phyloP scores from a whole-genome alignment of 768 basidiomycete genomes.

The Kwoniella newhampshirensis region DNA sequence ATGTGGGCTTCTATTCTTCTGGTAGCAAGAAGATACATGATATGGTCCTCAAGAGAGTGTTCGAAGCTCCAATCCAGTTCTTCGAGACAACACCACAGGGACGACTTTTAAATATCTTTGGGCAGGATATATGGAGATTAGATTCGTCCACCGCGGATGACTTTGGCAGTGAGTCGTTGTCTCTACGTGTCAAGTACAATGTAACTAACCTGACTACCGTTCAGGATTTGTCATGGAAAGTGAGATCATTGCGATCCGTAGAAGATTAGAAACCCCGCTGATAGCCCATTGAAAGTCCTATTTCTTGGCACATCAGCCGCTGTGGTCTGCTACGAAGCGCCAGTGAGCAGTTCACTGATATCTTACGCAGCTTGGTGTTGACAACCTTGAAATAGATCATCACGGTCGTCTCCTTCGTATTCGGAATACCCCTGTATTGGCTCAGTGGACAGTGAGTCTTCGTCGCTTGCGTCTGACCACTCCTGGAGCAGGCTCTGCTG shows the following conservation, averaged over 20 bases:
- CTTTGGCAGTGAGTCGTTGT: slow-evolving; percentile 33
- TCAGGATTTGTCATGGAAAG: slow-evolving; percentile 15
- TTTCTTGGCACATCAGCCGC: slow-evolving; percentile 9
- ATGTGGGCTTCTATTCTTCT: slow-evolving; percentile 35
- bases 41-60: slow-evolving; percentile 25
- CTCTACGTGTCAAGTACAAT: not conserved
- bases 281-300: slow-evolving; percentile 3
- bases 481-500: slow-evolving; percentile 5
- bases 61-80: slow-evolving; percentile 38
- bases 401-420: slow-evolving; percentile 17
- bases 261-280: not conserved
- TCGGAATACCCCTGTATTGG: slow-evolving; percentile 34
- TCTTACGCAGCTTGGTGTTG: not conserved
- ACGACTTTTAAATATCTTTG: slow-evolving; percentile 46
- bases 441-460: slow-evolving; percentile 30
- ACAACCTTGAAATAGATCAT: slow-evolving; percentile 11
- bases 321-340: slow-evolving; percentile 22
- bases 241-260: not conserved
- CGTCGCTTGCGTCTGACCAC: not conserved
- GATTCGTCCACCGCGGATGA: slow-evolving; percentile 41
- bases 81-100: slow-evolving; percentile 46
- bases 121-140: slow-evolving; percentile 38
- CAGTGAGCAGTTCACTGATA: slow-evolving; percentile 10
- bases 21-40: slow-evolving; percentile 35
- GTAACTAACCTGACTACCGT: not conserved